Percentiles rank a stretch among this genome's conserved stretches.
Evolutionary conservation across 2,329 filamentous ascomycete genomes (phyloP).

Genomic region (Beauveria varroae): DNA sequence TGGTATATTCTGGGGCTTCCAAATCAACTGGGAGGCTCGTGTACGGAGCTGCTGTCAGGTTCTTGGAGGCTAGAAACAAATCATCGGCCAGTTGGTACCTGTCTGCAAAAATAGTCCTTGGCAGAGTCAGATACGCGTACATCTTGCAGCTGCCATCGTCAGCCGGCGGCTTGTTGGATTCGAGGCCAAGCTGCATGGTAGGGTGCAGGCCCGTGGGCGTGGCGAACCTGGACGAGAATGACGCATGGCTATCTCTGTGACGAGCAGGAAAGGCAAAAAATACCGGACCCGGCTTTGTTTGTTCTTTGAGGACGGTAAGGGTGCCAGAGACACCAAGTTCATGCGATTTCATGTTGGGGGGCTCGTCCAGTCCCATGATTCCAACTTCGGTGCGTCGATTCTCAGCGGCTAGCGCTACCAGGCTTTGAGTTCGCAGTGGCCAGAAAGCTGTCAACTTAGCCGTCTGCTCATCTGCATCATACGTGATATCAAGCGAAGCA

Average conservation of each 20-base stretch:
- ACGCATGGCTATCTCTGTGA: constrained; percentile 53
- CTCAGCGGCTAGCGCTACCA: constrained; percentile 33
- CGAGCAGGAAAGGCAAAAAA: constrained; percentile 79
- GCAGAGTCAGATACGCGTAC: constrained; percentile 76
- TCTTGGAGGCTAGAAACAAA: constrained; percentile 74
- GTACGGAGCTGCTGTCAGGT: constrained; percentile 60
- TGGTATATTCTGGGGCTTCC: constrained; percentile 79
- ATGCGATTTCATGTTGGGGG: constrained; percentile 53
- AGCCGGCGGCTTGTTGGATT: constrained; percentile 41
- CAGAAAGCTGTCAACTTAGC: constrained; percentile 61
- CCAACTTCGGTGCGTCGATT: constrained; percentile 69
- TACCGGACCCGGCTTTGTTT: constrained; percentile 63
- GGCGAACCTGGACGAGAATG: constrained; percentile 59
- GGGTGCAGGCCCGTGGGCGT: constrained; percentile 77
- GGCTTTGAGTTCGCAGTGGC: constrained; percentile 36
- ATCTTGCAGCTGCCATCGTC: constrained; percentile 58
- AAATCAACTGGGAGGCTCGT: constrained; percentile 75
- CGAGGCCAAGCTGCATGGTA: constrained; percentile 61
- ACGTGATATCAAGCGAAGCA: constrained; percentile 68
- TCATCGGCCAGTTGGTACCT: constrained; percentile 73
- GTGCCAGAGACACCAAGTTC: constrained; percentile 75
- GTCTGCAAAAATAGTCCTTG: constrained; percentile 75
- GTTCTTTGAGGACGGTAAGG: constrained; percentile 69
- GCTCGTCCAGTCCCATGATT: constrained; percentile 59
- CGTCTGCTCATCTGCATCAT: constrained; percentile 58